Conservation (phyloP, 768 basidiomycete species). For the Exidia glandulosa region DNA sequence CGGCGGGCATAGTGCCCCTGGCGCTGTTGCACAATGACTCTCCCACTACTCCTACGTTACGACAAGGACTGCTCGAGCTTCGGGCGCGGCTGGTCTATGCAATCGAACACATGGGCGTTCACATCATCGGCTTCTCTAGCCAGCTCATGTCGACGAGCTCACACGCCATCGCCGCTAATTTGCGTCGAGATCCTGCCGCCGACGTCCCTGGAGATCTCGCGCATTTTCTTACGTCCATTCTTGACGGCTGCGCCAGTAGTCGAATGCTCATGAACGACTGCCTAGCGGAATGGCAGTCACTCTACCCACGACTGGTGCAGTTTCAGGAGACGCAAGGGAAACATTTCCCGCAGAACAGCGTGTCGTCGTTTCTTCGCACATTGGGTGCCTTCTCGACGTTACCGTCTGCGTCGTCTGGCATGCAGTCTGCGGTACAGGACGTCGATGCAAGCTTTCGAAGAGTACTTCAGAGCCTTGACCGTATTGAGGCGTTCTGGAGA, state of each 20-base stretch:
- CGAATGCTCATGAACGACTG: neutral
- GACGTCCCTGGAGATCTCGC: too few relatives aligned
- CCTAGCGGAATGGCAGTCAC: neutral
- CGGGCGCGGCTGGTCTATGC: neutral
- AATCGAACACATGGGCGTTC: neutral
- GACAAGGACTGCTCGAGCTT: neutral
- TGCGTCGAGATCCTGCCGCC: too few relatives aligned
- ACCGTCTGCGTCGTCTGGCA: neutral
- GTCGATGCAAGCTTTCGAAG: too few relatives aligned
- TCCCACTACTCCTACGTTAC: neutral
- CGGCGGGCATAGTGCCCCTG: neutral
- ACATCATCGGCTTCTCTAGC: neutral
- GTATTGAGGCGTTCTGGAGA: neutral
- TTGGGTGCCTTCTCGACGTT: neutral
- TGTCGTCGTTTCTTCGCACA: neutral
- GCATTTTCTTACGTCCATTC: too few relatives aligned
- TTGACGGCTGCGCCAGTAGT: neutral
- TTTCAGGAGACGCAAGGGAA: too few relatives aligned
- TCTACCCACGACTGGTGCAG: neutral
- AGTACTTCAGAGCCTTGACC: neutral
- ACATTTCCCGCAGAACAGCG: too few relatives aligned
- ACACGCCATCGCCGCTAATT: neutral
- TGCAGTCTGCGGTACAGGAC: too few relatives aligned
- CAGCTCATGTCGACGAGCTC: neutral
- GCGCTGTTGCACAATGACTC: neutral